These are phyloP conservation scores for Diplosphaera chodatii DNA, from an alignment of 139 green algal species.

Conservation along the genomic window DNA sequence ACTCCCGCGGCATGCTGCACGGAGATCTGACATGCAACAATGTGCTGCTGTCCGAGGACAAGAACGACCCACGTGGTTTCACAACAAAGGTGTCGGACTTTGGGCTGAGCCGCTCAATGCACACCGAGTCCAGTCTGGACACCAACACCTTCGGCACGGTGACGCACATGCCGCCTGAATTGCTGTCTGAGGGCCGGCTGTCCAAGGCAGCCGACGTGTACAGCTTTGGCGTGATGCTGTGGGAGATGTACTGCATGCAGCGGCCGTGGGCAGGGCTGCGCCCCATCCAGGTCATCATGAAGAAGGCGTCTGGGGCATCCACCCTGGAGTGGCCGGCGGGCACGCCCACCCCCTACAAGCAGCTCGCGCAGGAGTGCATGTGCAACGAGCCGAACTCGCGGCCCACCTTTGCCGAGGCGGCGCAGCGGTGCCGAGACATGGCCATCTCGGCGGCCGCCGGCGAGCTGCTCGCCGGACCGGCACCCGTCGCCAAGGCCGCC, in stretches of 20 bases:
- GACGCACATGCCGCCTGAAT: constrained; percentile 52
- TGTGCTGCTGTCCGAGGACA: not conserved
- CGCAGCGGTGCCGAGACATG: not conserved
- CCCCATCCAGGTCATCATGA: not conserved
- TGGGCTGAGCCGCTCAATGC: constrained; percentile 40
- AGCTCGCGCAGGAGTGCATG: not conserved
- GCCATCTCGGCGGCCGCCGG: no score
- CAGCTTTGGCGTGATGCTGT: constrained; percentile 29
- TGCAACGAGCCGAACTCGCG: not conserved
- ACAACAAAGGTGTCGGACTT: constrained; percentile 54
- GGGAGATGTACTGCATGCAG: not conserved
- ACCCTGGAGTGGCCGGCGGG: not conserved
- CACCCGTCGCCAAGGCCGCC: not conserved
- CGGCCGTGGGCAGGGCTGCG: not conserved
- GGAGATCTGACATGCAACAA: not conserved
- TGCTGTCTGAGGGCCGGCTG: constrained; percentile 5
- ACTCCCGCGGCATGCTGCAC: not conserved
- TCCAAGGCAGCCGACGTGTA: constrained; percentile 31
- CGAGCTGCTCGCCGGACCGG: not conserved
- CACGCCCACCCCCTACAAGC: not conserved
- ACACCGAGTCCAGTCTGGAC: constrained; percentile 6
- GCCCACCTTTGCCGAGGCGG: not conserved
- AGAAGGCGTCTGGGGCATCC: not conserved
- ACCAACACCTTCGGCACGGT: constrained; percentile 20
- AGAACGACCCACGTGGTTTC: constrained; percentile 35